Evolutionary conservation across 2,329 filamentous ascomycete genomes (phyloP).

Genomic region (Botrytis pseudocinerea): DNA sequence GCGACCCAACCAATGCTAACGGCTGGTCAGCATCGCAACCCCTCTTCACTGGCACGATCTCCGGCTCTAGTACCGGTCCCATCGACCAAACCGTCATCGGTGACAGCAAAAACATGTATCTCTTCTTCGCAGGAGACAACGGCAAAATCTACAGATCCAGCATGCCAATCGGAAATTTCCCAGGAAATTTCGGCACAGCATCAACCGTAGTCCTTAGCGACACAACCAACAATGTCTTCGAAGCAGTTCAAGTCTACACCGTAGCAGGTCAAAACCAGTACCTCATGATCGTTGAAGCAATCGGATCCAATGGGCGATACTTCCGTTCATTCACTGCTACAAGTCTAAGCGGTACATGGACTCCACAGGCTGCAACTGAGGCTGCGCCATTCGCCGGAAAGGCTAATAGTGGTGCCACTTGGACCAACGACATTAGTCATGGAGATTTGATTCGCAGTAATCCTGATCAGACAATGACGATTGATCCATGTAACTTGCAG

Average conservation of each 20-base stretch:
- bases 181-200: not conserved
- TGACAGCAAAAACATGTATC: not conserved
- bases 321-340: not conserved
- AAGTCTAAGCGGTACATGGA: not conserved
- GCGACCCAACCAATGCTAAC: not conserved
- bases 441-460: not conserved
- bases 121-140: not conserved
- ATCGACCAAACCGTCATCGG: not conserved
- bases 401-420: not conserved
- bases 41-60: not conserved
- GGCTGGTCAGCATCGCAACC: not conserved
- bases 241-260: not conserved
- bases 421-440: not conserved
- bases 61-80: not conserved
- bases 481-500: not conserved
- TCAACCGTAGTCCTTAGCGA: not conserved
- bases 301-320: not conserved
- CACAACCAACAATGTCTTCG: not conserved
- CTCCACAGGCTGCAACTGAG: not conserved
- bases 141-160: not conserved
- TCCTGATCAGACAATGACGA: not conserved
- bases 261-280: not conserved
- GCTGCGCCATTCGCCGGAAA: not conserved
- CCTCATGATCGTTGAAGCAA: not conserved
- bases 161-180: not conserved